phyloP scores from a whole-genome alignment of 495 filamentous ascomycete species.

The Neurospora sp. region DNA sequence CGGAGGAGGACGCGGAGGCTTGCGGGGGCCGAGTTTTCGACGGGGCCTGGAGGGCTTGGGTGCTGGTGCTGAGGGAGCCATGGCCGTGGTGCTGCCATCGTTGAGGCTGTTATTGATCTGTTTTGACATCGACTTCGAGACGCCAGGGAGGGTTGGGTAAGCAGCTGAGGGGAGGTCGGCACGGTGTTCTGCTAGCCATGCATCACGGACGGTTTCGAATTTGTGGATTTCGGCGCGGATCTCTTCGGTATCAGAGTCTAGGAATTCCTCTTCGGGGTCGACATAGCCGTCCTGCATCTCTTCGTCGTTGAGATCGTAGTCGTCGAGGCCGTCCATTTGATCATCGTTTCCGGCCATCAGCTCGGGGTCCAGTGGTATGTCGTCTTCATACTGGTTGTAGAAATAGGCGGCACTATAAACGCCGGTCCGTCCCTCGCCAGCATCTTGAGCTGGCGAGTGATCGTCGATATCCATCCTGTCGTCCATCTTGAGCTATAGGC shows the following conservation, averaged over 20 bases:
- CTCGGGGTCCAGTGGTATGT: constrained; percentile 1
- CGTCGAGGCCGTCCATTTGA: constrained; percentile 2
- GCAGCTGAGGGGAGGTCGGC: constrained; percentile 7
- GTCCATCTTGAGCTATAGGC: constrained; percentile 5
- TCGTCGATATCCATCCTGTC: constrained; percentile 15
- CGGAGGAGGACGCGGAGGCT: constrained; percentile 58
- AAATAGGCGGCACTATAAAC: neutral
- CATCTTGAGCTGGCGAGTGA: neutral
- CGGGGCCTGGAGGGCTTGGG: neutral
- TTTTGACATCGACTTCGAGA: neutral
- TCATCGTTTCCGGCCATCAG: constrained; percentile 1
- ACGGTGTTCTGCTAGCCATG: constrained; percentile 22
- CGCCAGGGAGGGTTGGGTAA: neutral
- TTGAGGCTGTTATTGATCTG: constrained; percentile 5
- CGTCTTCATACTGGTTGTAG: neutral
- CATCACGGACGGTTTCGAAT: constrained; percentile 24
- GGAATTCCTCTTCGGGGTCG: neutral
- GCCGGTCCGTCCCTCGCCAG: neutral
- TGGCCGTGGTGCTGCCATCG: neutral
- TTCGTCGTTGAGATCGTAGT: constrained; percentile 8
- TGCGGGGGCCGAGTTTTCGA: constrained; percentile 49
- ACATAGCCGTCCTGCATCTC: constrained; percentile 21
- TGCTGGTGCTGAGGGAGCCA: neutral
- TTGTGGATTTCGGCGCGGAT: constrained; percentile 25
- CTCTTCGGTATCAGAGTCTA: constrained; percentile 29